Conservation (phyloP, 371 early-diverging fungal genomes). For the Mucor indicus region DNA sequence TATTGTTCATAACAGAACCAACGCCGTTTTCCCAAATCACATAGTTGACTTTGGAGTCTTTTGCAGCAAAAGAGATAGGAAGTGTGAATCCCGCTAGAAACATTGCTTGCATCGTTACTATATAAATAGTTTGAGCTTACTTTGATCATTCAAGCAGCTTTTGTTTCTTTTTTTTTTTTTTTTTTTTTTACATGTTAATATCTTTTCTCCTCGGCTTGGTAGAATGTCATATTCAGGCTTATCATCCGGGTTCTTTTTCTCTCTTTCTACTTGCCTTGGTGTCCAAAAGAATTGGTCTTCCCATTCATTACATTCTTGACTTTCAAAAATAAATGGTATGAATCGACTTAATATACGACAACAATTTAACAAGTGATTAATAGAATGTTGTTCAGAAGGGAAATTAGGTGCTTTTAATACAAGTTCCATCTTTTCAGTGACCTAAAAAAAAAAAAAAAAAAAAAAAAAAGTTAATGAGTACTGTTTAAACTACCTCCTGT, state of each 20-base stretch:
- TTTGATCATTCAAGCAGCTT: too few species aligned
- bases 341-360: conserved; percentile 79
- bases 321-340: conserved; percentile 81
- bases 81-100: conserved; percentile 82
- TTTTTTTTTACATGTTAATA: conserved; percentile 24
- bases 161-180: too few species aligned
- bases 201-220: conserved; percentile 31
- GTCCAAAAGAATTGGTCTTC: conserved; percentile 77
- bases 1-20: conserved; percentile 65
- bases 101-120: conserved; percentile 45
- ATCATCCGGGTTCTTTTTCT: conserved; percentile 8
- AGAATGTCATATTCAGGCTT: conserved; percentile 27
- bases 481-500: too few species aligned
- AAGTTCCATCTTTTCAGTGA: conserved; percentile 51
- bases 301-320: conserved; percentile 46
- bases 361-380: conserved; percentile 73
- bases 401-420: conserved; percentile 55
- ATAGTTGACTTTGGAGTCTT: conserved; percentile 55
- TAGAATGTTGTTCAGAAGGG: conserved; percentile 47
- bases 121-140: not conserved
- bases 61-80: conserved; percentile 55
- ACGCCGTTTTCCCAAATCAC: conserved; percentile 84
- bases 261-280: conserved; percentile 32
- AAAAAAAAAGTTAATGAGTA: too few species aligned
- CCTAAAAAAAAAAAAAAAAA: conserved; percentile 22